Evolutionary conservation across 305 asterid genomes (phyloP).

Genomic region (Rubia occidens): DNA sequence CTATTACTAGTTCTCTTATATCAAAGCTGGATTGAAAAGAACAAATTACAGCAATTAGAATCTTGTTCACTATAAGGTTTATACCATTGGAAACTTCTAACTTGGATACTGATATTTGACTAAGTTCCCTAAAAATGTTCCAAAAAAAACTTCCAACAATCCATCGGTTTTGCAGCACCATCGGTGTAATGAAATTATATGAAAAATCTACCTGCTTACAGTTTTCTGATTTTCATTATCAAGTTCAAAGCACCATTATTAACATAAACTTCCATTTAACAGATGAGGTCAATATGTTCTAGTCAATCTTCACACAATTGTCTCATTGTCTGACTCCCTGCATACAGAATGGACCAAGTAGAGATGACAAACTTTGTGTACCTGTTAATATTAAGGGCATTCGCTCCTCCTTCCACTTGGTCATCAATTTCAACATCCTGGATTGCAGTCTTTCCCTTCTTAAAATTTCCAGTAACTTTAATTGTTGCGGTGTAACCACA

Average conservation of each 20-base stretch:
- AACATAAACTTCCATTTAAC: neutral
- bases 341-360: constrained; percentile 17
- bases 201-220: neutral
- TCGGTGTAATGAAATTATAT: neutral
- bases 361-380: constrained; percentile 17
- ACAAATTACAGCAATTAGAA: neutral
- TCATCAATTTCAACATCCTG: constrained; percentile 69
- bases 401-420: constrained; percentile 92
- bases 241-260: neutral
- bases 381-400: constrained; percentile 95
- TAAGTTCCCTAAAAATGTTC: neutral
- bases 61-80: neutral
- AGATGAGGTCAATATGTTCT: neutral
- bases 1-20: neutral
- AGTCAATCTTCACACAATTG: neutral
- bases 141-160: neutral
- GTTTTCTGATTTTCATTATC: neutral
- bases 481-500: constrained; percentile 84
- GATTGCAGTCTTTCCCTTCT: constrained; percentile 36
- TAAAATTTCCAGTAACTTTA: constrained; percentile 61
- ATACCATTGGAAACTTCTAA: neutral
- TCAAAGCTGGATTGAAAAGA: neutral
- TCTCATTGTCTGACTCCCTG: constrained; percentile 11
- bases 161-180: neutral
- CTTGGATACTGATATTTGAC: neutral